Evolutionary conservation across 768 basidiomycete genomes (phyloP).

Genomic region (Suillus luteus): DNA sequence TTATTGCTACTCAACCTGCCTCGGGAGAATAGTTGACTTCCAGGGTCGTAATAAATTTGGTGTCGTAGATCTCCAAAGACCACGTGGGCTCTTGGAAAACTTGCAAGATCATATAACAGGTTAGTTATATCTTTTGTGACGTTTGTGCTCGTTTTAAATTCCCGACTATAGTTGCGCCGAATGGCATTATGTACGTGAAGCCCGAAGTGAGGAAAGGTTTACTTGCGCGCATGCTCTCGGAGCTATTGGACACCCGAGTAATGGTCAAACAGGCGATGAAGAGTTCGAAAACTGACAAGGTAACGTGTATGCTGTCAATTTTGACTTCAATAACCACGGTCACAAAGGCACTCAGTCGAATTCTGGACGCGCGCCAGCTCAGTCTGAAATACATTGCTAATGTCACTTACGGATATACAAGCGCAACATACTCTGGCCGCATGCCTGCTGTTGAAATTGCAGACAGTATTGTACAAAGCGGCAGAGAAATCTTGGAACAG

Average conservation of each 20-base stretch:
- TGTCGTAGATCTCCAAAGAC: conserved; percentile 69
- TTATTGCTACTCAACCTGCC: conserved; percentile 94
- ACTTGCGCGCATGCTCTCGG: conserved; percentile 87
- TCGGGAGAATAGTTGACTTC: conserved; percentile 87
- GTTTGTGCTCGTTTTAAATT: not conserved
- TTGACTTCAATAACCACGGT: conserved; percentile 11
- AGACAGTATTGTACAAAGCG: conserved; percentile 96
- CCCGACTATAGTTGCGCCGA: conserved; percentile 74
- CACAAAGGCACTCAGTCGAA: conserved; percentile 63
- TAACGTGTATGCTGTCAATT: conserved; percentile 28
- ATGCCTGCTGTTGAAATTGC: conserved; percentile 99
- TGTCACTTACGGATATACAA: conserved; percentile 95
- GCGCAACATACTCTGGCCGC: conserved; percentile 91
- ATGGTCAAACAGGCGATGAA: conserved; percentile 99
- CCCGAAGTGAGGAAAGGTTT: conserved; percentile 80
- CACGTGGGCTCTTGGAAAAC: conserved; percentile 65
- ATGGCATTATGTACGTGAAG: conserved; percentile 94
- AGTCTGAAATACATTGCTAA: conserved; percentile 94
- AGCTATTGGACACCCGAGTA: conserved; percentile 90
- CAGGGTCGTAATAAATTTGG: conserved; percentile 89
- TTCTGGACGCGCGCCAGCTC: conserved; percentile 90
- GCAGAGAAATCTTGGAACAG: conserved; percentile 94
- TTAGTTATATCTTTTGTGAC: conserved; percentile 33
- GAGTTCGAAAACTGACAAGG: conserved; percentile 71
- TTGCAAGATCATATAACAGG: conserved; percentile 79